A percentile compares a stretch with the other conserved stretches of the same genome.
These are phyloP conservation scores for Thelonectria discophora DNA, from an alignment of 2,329 filamentous ascomycete genomes.

Conservation along the genomic window DNA sequence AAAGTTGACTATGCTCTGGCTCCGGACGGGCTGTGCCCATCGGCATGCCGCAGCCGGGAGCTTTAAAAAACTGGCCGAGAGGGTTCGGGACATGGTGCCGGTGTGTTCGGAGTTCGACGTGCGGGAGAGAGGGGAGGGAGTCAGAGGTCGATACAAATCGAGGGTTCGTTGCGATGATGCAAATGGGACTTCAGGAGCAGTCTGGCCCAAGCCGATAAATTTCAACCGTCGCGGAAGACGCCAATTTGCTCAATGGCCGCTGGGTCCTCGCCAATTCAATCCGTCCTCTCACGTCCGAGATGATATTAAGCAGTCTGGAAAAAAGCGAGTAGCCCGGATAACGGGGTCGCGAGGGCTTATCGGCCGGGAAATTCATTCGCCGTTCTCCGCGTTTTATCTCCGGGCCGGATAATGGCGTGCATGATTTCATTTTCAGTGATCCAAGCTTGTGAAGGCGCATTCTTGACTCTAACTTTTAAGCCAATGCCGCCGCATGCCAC, in stretches of 20 bases:
- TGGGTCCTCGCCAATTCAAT: slow-evolving; percentile 34
- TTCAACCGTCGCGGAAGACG: slow-evolving; percentile 27
- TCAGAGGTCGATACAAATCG: slow-evolving; percentile 2
- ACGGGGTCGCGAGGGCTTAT: slow-evolving; percentile 36
- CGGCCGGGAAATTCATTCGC: slow-evolving; percentile 49
- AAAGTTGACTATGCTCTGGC: slow-evolving; percentile 24
- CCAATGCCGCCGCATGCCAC: slow-evolving; percentile 41
- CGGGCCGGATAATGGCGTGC: slow-evolving; percentile 34
- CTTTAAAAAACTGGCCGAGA: slow-evolving; percentile 46
- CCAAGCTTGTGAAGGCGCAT: slow-evolving; percentile 33
- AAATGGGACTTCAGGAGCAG: slow-evolving; percentile 9
- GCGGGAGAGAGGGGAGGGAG: slow-evolving; percentile 10
- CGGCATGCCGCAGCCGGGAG: slow-evolving; percentile 44
- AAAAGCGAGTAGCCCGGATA: slow-evolving; percentile 42
- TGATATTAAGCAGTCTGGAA: slow-evolving; percentile 44
- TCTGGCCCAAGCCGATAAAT: slow-evolving; percentile 23
- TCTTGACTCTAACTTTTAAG: slow-evolving; percentile 28
- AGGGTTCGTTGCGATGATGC: slow-evolving; percentile 16
- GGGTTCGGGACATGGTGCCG: slow-evolving; percentile 46
- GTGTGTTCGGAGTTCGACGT: slow-evolving; percentile 25
- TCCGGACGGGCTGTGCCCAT: slow-evolving; percentile 40
- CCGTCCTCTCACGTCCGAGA: slow-evolving; percentile 46
- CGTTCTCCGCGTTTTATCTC: slow-evolving; percentile 42
- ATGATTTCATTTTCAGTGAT: slow-evolving; percentile 47
- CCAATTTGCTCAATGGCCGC: slow-evolving; percentile 43